Base-by-base conservation (phyloP, 139 green algal genomes). In the Eudorina sp. region DNA sequence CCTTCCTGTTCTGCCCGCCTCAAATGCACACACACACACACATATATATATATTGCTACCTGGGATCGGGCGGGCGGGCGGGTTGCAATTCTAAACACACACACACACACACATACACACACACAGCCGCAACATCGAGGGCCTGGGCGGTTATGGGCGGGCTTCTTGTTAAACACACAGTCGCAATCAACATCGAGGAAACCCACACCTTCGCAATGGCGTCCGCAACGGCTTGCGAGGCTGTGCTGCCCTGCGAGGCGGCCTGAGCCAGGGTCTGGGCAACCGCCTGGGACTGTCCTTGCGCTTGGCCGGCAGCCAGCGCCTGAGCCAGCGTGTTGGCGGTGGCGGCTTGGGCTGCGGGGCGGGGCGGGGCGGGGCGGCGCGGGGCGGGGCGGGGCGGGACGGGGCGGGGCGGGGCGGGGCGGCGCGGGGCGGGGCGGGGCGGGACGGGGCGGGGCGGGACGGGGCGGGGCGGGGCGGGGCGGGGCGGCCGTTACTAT, bases 191-290 rank as follows among this genome's bases (percentile, higher is more conserved):
- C n/a, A n/a, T n/a, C n/a, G n/a, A n/a, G n/a, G n/a, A n/a, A n/a
- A n/a, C 34, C 74, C 19, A 31, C 19, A 86, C 80, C 83, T 41
- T 27, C 0, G 83, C 83, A 21, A 88, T 73, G 34, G 89, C 89
- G 38, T 88, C 41, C 1, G 89, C 77, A 3, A 90, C 38, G 29
- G 89, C 84, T 2, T 85, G 4, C 1, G 69, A 40, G 31, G 89
- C 70, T 48, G 38, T 38, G 53, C 79, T 72, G 4, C 89, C 85
- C 55, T 77, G n/a, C 51, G 1, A 58, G 8, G 80, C 80, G 9
- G 85, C 89, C 48, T 90, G 36, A 34, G 79, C 80, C 25, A 90
- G 73, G 0, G 89, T 83, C 53, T 88, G 40, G 14, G 69, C 84
- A 0, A 87, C 55, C 14, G 89, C 84, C 36, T 64, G 48, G 4